Percentiles rank a stretch among this genome's conserved stretches.
phyloP scores from a whole-genome alignment of 208 protist genomes.

The Leishmania gerbilli region DNA sequence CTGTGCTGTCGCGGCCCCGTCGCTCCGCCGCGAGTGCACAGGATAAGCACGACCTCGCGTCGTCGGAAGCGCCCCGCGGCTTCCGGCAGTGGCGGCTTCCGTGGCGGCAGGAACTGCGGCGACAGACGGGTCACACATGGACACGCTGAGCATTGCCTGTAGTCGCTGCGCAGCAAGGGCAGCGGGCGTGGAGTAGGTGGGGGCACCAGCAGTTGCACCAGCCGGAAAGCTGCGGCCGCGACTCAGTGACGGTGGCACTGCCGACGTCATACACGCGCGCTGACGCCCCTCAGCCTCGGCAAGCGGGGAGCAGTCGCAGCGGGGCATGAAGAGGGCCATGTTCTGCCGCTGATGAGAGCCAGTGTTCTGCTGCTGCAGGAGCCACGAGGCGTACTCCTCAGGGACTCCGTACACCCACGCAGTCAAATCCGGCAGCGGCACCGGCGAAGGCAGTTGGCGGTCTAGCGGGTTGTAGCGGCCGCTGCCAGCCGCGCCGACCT shows the following conservation, averaged over 20 bases:
- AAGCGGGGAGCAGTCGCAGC: constrained; percentile 9
- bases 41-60: constrained; percentile 1
- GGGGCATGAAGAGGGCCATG: constrained; percentile 36
- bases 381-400: constrained; percentile 9
- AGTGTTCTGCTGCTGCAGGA: constrained; percentile 15
- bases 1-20: not conserved
- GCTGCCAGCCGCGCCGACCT: not conserved
- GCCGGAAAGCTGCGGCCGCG: not conserved
- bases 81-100: not conserved
- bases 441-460: constrained; percentile 1
- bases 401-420: constrained; percentile 75
- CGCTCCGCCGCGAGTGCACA: not conserved
- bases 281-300: constrained; percentile 23
- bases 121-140: constrained; percentile 48
- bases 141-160: constrained; percentile 50
- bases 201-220: not conserved
- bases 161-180: constrained; percentile 66
- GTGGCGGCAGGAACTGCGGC: not conserved
- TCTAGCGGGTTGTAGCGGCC: not conserved
- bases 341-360: constrained; percentile 26
- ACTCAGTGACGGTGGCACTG: not conserved
- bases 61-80: not conserved
- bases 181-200: constrained; percentile 42
- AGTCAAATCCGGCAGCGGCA: constrained; percentile 35
- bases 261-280: not conserved